Conservation (phyloP, 495 filamentous ascomycete species). For the Pyrenula aspistea region DNA sequence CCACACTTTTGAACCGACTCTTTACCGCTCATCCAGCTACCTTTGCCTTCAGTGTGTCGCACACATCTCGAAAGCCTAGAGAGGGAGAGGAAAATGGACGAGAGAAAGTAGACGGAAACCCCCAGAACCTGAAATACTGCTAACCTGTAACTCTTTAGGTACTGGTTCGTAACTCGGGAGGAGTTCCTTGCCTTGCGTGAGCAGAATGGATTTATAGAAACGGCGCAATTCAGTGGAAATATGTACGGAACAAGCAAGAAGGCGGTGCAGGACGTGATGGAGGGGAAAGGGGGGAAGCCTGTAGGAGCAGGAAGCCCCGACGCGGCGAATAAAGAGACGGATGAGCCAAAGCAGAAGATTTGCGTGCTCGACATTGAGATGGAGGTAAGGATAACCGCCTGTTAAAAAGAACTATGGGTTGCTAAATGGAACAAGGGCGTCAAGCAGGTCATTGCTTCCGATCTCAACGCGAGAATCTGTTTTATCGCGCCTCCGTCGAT, state of each 20-base stretch:
- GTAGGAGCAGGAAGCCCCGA: background rate
- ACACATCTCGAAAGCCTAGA: constrained; percentile 59
- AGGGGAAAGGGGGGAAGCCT: constrained; percentile 30
- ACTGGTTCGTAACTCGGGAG: constrained; percentile 65
- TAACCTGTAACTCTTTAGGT: no score
- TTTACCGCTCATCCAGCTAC: constrained; percentile 54
- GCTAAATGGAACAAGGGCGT: no score
- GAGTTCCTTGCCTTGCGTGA: constrained; percentile 57
- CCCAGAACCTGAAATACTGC: no score
- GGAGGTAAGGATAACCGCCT: no score
- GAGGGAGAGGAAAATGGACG: constrained; percentile 61
- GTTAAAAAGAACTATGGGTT: no score
- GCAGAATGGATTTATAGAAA: constrained; percentile 72
- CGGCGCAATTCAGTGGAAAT: constrained; percentile 80
- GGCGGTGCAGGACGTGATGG: constrained; percentile 62
- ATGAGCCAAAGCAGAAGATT: constrained; percentile 15
- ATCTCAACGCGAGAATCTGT: constrained; percentile 67
- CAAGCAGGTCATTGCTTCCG: constrained; percentile 77
- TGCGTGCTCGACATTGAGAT: constrained; percentile 73
- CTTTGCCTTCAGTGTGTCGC: constrained; percentile 75
- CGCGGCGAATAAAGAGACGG: background rate
- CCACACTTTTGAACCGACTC: constrained; percentile 68
- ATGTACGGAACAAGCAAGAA: constrained; percentile 73
- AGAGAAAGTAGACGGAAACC: no score
- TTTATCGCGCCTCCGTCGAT: constrained; percentile 75